These are phyloP conservation scores for Hypoxylon trugodes DNA, from an alignment of 495 filamentous ascomycete genomes.

Conservation along the genomic window DNA sequence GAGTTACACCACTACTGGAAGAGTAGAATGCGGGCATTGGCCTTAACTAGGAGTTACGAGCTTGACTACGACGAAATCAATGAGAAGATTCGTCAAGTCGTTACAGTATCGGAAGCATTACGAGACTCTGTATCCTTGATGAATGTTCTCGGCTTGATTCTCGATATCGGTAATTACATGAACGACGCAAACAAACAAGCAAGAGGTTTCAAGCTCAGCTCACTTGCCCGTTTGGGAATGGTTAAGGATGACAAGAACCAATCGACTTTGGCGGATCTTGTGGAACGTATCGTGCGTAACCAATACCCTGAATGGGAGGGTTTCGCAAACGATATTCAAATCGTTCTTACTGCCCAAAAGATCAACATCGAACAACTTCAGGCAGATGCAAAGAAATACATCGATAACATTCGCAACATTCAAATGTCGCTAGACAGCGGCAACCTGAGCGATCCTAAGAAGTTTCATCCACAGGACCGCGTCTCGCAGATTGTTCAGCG, in stretches of 20 bases:
- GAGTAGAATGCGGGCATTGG: slow-evolving; percentile 89
- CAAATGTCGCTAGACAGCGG: slow-evolving; percentile 91
- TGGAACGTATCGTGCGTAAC: slow-evolving; percentile 95
- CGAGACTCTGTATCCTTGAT: slow-evolving; percentile 91
- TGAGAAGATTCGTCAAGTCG: slow-evolving; percentile 80
- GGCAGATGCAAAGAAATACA: slow-evolving; percentile 89
- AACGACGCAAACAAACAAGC: slow-evolving; percentile 99
- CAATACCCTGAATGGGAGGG: slow-evolving; percentile 96
- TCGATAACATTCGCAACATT: slow-evolving; percentile 92
- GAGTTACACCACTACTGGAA: slow-evolving; percentile 99
- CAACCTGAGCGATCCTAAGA: slow-evolving; percentile 94
- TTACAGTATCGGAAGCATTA: slow-evolving; percentile 85
- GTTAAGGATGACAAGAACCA: slow-evolving; percentile 99
- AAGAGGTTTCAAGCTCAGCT: slow-evolving; percentile 95
- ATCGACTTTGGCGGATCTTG: slow-evolving; percentile 91
- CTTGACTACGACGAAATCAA: slow-evolving; percentile 91
- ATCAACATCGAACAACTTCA: slow-evolving; percentile 94
- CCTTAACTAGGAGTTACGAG: slow-evolving; percentile 85
- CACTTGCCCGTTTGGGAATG: slow-evolving; percentile 93
- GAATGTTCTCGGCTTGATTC: slow-evolving; percentile 93
- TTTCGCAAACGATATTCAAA: slow-evolving; percentile 84
- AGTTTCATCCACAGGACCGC: slow-evolving; percentile 97
- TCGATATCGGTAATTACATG: slow-evolving; percentile 99
- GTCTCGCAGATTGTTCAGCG: slow-evolving; percentile 91
- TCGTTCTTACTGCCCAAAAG: slow-evolving; percentile 85